Evolutionary conservation across 495 filamentous ascomycete species (phyloP), one percentile per base, ranked within the genome.

Genomic region (Barbatosphaeria neglecta): DNA sequence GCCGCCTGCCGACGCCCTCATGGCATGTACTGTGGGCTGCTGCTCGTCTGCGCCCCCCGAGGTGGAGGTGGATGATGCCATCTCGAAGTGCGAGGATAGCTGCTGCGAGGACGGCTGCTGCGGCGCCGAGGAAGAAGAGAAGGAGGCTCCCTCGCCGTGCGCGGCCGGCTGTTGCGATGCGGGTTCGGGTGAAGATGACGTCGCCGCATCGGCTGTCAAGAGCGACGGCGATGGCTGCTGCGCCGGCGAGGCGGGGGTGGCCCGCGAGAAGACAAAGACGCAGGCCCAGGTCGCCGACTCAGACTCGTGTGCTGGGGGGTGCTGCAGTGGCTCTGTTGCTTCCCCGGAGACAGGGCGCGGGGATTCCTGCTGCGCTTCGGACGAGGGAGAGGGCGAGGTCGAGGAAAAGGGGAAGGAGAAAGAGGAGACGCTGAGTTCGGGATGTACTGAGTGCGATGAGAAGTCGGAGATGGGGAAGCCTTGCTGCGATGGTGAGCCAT

Each of bases 401-500:
- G 31, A n/a, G 13, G 2, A n/a, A n/a, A 35, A 35, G 31, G 31
- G 6, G 3, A n/a, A n/a, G 2, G n/a, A n/a, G n/a, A n/a, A n/a
- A n/a, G 31, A n/a, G 2, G n/a, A n/a, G n/a, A n/a, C n/a, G n/a
- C 16, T n/a, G 31, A 35, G 11, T 35, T 5, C 31, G 6, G 31
- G 31, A 6, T 35, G 31, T n/a, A 35, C 6, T n/a, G 13, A n/a
- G 13, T 35, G 31, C 13, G 31, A 35, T 35, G 31, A 35, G 11
- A 35, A 15, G 31, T 11, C 31, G 16, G 31, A 1, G 9, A 35
- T 3, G 16, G 31, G 39, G 27, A 46, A 38, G 22, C 64, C 64
- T 13, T 70, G 65, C 53, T 70, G 67, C 28, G 60, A 70, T 41
- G 40, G 44, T 48, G 50, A 57, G 49, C 63, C 53, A 28, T 50